Evolutionary conservation across 1,284 basidiomycete species (phyloP).

Genomic region (Marasmius oreades): DNA sequence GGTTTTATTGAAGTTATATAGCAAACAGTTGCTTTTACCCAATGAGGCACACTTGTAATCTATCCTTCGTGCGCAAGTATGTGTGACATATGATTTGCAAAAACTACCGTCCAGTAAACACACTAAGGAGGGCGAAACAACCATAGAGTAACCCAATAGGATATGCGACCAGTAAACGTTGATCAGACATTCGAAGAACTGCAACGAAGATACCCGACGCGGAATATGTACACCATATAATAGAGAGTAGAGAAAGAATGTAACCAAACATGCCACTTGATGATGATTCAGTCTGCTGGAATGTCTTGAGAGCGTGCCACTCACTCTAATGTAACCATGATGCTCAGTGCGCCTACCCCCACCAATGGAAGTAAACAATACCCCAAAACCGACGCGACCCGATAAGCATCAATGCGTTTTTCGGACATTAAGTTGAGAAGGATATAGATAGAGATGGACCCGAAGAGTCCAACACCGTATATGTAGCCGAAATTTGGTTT

Average conservation of each 20-base stretch:
- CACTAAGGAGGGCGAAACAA: slow-evolving; percentile 87
- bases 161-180: slow-evolving; percentile 90
- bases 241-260: slow-evolving; percentile 73
- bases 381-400: slow-evolving; percentile 93
- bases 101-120: slow-evolving; percentile 54
- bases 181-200: slow-evolving; percentile 90
- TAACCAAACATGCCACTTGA: slow-evolving; percentile 79
- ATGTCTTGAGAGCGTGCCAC: slow-evolving; percentile 30
- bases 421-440: slow-evolving; percentile 98
- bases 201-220: slow-evolving; percentile 93
- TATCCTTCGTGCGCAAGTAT: neutral
- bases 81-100: neutral
- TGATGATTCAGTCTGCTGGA: slow-evolving; percentile 1
- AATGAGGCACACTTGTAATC: slow-evolving; percentile 12
- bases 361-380: slow-evolving; percentile 98
- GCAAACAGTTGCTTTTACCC: slow-evolving; percentile 59
- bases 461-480: slow-evolving; percentile 95
- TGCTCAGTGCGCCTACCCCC: slow-evolving; percentile 87
- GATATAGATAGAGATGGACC: slow-evolving; percentile 91
- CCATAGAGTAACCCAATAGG: slow-evolving; percentile 90
- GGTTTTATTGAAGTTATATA: slow-evolving; percentile 75
- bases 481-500: slow-evolving; percentile 99
- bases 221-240: slow-evolving; percentile 94
- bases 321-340: slow-evolving; percentile 86
- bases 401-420: slow-evolving; percentile 93